Evolutionary conservation across 2,329 filamentous ascomycete species (phyloP).

Genomic region (Penicillium sp.): DNA sequence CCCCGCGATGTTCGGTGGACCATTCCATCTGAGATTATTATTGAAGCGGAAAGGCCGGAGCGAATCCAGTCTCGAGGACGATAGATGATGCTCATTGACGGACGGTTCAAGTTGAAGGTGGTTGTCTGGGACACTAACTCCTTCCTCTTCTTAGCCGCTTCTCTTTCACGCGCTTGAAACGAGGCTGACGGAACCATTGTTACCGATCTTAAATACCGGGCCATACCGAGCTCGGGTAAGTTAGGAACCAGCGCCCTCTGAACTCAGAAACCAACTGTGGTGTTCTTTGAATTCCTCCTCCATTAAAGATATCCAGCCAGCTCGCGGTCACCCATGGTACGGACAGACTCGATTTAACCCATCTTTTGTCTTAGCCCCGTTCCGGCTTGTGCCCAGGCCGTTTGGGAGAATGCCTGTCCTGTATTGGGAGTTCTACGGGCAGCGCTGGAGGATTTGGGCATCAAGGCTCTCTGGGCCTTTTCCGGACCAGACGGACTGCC

Average conservation of each 20-base stretch:
- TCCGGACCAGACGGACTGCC: conserved; percentile 27
- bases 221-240: conserved; percentile 30
- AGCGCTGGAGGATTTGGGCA: conserved; percentile 1
- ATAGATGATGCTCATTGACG: not conserved
- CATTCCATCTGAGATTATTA: not conserved
- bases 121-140: conserved; percentile 17
- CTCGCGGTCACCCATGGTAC: not conserved
- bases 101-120: not conserved
- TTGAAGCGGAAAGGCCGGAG: conserved; percentile 10
- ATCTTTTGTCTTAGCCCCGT: not conserved
- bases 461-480: conserved; percentile 16
- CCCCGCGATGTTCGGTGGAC: conserved; percentile 19
- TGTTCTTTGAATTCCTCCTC: not conserved
- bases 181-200: conserved; percentile 21
- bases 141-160: conserved; percentile 7
- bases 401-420: not conserved
- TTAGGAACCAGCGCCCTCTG: conserved; percentile 23
- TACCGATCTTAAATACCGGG: conserved; percentile 16
- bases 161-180: conserved; percentile 19
- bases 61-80: not conserved
- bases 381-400: not conserved
- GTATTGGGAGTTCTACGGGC: not conserved
- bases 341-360: not conserved
- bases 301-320: not conserved
- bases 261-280: not conserved